phyloP scores from a whole-genome alignment of 352 stramenopile genomes.

The Phytophthora capsici region DNA sequence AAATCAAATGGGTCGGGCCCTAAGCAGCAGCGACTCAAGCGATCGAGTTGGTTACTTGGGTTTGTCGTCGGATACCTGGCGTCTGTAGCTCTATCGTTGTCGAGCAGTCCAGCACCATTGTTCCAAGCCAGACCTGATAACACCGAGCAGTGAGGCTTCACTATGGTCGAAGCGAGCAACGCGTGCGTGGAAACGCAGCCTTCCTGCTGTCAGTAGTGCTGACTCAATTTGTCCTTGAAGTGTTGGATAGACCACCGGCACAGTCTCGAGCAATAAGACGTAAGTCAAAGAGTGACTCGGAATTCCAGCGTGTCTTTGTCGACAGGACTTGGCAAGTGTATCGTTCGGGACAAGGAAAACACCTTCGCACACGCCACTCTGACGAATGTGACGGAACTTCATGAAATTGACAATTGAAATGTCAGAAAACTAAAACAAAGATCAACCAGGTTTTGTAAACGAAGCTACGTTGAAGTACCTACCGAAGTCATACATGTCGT shows the following conservation, averaged over 20 bases:
- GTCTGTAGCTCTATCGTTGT: background rate
- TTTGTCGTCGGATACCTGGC: background rate
- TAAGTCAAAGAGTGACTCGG: background rate
- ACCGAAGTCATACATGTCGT: too few relatives aligned
- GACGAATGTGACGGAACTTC: too few relatives aligned
- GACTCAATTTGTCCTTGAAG: background rate
- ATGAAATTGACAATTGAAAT: too few relatives aligned
- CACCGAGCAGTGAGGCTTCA: background rate
- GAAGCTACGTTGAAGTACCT: too few relatives aligned
- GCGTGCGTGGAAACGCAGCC: conserved; percentile 6
- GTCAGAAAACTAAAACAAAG: too few relatives aligned
- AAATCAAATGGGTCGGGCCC: background rate
- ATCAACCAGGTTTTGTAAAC: too few relatives aligned
- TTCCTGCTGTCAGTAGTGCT: too few relatives aligned
- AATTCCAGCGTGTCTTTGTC: conserved; percentile 7
- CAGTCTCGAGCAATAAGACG: background rate
- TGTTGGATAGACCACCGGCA: background rate
- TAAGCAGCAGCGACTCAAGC: background rate
- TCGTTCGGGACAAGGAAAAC: too few relatives aligned
- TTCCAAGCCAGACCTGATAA: background rate
- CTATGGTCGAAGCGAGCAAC: background rate
- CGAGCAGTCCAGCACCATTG: background rate
- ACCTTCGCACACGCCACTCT: too few relatives aligned
- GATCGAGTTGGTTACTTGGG: background rate
- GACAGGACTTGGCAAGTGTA: background rate